Evolutionary conservation across 441 rosid species (phyloP), one percentile per base, ranked within the genome.

Genomic region (Syzygium syzygioides): DNA sequence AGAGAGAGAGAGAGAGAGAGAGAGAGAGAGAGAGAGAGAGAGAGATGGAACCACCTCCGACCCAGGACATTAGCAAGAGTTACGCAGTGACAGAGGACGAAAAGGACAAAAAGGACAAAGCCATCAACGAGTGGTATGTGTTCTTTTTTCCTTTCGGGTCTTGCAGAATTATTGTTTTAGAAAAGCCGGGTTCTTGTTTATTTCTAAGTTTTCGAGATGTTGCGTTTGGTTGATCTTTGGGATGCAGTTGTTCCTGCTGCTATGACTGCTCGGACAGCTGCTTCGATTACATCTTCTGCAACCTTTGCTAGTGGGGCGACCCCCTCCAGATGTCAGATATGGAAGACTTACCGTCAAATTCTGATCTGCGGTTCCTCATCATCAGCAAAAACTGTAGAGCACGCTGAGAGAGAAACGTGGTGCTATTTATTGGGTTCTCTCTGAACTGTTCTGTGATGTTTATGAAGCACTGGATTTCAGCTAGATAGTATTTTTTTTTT

Each of bases 171-270:
- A 79, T 80, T 2, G 23, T 20, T 34, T 50, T 20, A 19, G 37
- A 20, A 37, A 3, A 71, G 50, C 41, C 41, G 83, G n/a, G 83
- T 60, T 48, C 45, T 25, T 28, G 25, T 30, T 53, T 84, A 5
- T 45, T 5, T 50, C 55, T 60, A 8, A 37, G 4, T 41, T 56
- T 18, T 57, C 11, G 5, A 34, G 6, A 11, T 37, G 13, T 53
- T 52, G 23, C n/a, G 86, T 50, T 85, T 80, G 85, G 34, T 86
- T 37, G 83, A 32, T 86, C n/a, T 32, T 34, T 86, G 87, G 87
- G 68, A n/a, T 92, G 94, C 93, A 95, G 97, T 89, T 94, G 96
- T 89, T 93, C 94, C 80, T 93, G 95, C 94, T 93, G 91, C 55
- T 95, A 85, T 87, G 95, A 93, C 86, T 95, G 95, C 91, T 83